A percentile compares a stretch with the other conserved stretches of the same genome.
Conservation (phyloP, 2,329 filamentous ascomycete species). For the Colletotrichum melonis region DNA sequence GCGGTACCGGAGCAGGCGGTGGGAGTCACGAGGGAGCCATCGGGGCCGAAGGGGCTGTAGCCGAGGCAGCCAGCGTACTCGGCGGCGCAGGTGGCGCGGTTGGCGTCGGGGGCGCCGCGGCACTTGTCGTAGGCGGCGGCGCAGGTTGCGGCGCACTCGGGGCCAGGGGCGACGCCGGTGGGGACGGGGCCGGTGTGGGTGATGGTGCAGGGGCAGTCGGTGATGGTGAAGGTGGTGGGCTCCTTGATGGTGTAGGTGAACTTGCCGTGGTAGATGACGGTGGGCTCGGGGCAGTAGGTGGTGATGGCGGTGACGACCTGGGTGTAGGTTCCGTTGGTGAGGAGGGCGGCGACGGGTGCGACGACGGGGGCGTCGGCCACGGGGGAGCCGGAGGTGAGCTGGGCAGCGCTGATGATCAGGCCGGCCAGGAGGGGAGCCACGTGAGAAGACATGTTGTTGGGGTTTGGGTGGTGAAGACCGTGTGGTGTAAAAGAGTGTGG, state of each 20-base stretch:
- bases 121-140: background rate
- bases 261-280: constrained; percentile 43
- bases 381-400: background rate
- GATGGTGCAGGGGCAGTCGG: constrained; percentile 63
- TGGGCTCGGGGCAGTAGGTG: constrained; percentile 59
- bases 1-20: background rate
- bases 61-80: background rate
- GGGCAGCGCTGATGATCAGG: background rate
- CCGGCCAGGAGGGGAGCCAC: background rate
- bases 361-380: background rate
- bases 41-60: background rate
- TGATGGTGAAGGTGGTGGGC: constrained; percentile 66
- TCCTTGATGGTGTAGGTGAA: constrained; percentile 65
- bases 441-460: background rate
- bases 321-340: constrained; percentile 1
- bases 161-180: background rate
- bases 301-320: constrained; percentile 46
- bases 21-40: background rate
- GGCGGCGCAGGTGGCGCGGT: background rate
- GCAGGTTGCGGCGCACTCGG: background rate
- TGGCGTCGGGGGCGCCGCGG: background rate
- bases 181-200: constrained; percentile 1
- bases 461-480: background rate
- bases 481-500: background rate
- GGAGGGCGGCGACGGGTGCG: background rate